Percentiles rank a stretch among this genome's conserved stretches.
These are phyloP conservation scores for Pseudocercospora pini-densiflorae DNA, from an alignment of 2,329 filamentous ascomycete species.

Conservation along the genomic window DNA sequence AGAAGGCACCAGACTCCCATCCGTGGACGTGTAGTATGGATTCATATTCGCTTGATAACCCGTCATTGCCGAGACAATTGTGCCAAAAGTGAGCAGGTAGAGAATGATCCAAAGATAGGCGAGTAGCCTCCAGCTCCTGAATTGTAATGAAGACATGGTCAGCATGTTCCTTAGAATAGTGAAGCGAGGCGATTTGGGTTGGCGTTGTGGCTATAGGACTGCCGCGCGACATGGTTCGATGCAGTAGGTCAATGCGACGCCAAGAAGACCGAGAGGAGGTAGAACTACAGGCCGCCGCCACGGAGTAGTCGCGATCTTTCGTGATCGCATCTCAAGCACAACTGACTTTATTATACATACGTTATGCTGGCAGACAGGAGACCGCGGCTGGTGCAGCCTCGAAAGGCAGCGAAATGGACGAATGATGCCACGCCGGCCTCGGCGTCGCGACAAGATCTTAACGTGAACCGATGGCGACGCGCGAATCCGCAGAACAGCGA, in stretches of 20 bases:
- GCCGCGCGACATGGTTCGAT: not conserved
- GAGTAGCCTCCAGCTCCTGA: constrained; percentile 1
- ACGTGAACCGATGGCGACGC: constrained; percentile 21
- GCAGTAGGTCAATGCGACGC: not conserved
- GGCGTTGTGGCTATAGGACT: not conserved
- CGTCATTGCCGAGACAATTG: constrained; percentile 20
- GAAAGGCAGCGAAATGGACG: constrained; percentile 27
- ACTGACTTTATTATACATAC: not conserved
- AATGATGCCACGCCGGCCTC: constrained; percentile 2
- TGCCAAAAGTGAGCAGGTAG: constrained; percentile 16
- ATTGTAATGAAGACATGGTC: not conserved
- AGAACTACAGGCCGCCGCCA: not conserved
- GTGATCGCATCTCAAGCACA: not conserved
- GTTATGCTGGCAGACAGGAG: constrained; percentile 3
- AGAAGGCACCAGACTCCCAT: not conserved
- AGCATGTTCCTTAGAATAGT: not conserved
- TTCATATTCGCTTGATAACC: constrained; percentile 18
- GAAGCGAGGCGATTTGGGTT: not conserved
- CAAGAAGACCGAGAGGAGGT: not conserved
- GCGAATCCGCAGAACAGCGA: constrained; percentile 10
- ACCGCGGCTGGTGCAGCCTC: constrained; percentile 11
- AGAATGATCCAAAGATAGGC: constrained; percentile 5
- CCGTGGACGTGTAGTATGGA: constrained; percentile 7
- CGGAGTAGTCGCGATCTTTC: not conserved
- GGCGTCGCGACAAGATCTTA: constrained; percentile 1